phyloP scores from a whole-genome alignment of 192 early-diverging fungal species.

The Anaeromyces robustus region DNA sequence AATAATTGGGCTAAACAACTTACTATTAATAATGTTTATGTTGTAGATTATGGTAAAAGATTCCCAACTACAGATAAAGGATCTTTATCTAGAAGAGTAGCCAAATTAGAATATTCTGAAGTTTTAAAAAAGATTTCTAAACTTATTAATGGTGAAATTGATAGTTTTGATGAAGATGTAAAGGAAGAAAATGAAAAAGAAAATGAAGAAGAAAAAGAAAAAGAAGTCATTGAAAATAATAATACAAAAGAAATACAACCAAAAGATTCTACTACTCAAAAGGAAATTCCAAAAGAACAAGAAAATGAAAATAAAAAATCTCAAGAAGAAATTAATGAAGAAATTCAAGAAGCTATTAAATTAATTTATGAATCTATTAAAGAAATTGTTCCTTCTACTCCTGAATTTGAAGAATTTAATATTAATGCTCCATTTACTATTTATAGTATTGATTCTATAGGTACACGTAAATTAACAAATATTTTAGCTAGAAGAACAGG shows the following conservation, averaged over 20 bases:
- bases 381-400: neutral
- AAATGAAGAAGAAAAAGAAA: neutral
- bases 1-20: neutral
- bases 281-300: neutral
- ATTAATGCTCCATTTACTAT: neutral
- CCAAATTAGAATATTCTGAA: neutral
- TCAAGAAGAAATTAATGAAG: neutral
- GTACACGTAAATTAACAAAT: neutral
- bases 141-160: neutral
- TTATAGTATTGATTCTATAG: neutral
- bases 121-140: neutral
- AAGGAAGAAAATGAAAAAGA: neutral
- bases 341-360: neutral
- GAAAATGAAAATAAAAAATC: neutral
- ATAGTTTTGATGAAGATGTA: neutral
- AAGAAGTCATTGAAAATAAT: neutral
- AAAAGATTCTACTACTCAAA: too few species aligned
- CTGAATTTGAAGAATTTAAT: neutral
- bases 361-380: neutral
- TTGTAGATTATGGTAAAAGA: neutral
- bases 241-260: too few species aligned
- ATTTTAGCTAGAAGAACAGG: neutral
- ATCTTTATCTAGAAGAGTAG: neutral
- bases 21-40: neutral
- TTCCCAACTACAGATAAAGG: neutral